Evolutionary conservation across 2,329 filamentous ascomycete species (phyloP).

Genomic region (Pleomassaria siparia): DNA sequence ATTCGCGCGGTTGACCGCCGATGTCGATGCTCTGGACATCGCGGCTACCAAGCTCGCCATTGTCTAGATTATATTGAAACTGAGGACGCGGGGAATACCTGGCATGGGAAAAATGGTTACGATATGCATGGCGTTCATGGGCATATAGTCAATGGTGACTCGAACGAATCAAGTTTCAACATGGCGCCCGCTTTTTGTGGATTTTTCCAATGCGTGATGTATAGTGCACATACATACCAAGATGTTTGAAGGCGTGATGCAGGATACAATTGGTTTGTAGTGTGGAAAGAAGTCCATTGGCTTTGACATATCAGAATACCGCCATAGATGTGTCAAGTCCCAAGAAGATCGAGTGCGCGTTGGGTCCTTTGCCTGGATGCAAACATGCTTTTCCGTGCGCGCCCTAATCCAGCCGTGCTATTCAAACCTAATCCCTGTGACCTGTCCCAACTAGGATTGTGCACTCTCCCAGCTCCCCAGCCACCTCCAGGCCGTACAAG

Average conservation of each 20-base stretch:
- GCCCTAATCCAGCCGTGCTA: neutral
- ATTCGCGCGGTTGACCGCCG: slow-evolving; percentile 89
- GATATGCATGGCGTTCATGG: slow-evolving; percentile 43
- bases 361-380: too few relatives aligned
- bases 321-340: too few relatives aligned
- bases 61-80: slow-evolving; percentile 64
- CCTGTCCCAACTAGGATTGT: neutral
- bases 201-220: neutral
- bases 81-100: slow-evolving; percentile 15
- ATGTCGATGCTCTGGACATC: slow-evolving; percentile 98
- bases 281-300: too few relatives aligned
- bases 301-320: too few relatives aligned
- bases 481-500: slow-evolving; percentile 67
- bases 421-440: neutral
- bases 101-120: slow-evolving; percentile 37
- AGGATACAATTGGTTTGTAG: too few relatives aligned
- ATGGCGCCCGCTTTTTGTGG: slow-evolving; percentile 17
- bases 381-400: neutral
- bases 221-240: neutral
- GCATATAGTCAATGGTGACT: slow-evolving; percentile 40
- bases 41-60: slow-evolving; percentile 98
- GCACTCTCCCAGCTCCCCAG: slow-evolving; percentile 64
- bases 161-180: slow-evolving; percentile 38
- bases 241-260: neutral
- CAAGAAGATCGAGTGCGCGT: too few relatives aligned